Conservation (phyloP, 306 rosid genomes). For the Quercus variabilis region DNA sequence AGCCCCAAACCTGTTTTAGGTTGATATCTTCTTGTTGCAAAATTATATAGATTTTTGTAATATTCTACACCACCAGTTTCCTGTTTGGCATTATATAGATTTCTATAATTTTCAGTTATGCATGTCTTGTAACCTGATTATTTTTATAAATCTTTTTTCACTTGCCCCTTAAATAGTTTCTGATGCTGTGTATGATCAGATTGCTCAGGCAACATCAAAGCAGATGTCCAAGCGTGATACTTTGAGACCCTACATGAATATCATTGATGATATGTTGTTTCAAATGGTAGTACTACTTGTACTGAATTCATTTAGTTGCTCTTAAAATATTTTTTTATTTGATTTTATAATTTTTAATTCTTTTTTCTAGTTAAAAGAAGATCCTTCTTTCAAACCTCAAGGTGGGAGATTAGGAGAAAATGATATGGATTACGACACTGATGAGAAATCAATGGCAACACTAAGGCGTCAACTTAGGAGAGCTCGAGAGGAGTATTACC, state of each 20-base stretch:
- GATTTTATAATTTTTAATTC: constrained; percentile 21
- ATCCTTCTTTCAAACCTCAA: constrained; percentile 93
- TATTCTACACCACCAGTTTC: background rate
- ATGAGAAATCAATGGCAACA: constrained; percentile 96
- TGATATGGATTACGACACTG: constrained; percentile 97
- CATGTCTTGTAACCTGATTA: background rate
- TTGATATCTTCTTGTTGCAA: background rate
- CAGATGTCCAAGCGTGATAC: constrained; percentile 97
- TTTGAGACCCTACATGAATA: constrained; percentile 83
- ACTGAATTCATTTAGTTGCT: constrained; percentile 1
- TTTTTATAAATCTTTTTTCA: background rate
- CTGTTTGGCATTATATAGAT: background rate
- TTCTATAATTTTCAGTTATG: background rate
- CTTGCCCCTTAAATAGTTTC: background rate
- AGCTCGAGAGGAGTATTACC: constrained; percentile 87
- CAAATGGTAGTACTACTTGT: constrained; percentile 55
- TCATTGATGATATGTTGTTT: constrained; percentile 68
- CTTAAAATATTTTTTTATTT: constrained; percentile 7
- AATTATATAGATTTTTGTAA: background rate
- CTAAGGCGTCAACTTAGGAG: constrained; percentile 89
- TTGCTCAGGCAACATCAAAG: constrained; percentile 95
- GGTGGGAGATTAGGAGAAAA: constrained; percentile 86
- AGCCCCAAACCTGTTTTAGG: background rate
- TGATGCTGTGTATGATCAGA: constrained; percentile 31
- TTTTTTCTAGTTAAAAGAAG: constrained; percentile 70